Evolutionary conservation across 768 basidiomycete genomes (phyloP).

Genomic region (Serendipita sp.): DNA sequence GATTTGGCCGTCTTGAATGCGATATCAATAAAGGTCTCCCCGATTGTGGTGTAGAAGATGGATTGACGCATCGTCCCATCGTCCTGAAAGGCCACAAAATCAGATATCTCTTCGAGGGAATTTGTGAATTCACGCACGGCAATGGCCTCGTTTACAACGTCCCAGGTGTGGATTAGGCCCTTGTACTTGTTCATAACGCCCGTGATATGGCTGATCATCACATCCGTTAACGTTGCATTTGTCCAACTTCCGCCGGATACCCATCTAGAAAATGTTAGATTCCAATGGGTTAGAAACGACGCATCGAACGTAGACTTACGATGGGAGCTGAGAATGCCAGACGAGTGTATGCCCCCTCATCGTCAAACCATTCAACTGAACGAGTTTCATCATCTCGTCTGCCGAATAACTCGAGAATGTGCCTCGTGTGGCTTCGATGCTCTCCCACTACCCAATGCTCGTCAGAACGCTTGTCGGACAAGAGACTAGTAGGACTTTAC

Average conservation of each 20-base stretch:
- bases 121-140: slow-evolving; percentile 16
- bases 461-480: neutral
- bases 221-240: neutral
- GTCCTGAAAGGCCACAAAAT: neutral
- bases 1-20: neutral
- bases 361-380: neutral
- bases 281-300: neutral
- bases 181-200: slow-evolving; percentile 9
- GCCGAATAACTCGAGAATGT: neutral
- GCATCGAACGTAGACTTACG: neutral
- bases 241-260: neutral
- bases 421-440: neutral
- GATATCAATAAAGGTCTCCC: neutral
- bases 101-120: neutral
- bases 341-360: neutral
- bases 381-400: neutral
- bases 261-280: neutral
- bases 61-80: neutral
- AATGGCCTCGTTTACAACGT: slow-evolving; percentile 43
- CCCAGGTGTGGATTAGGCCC: slow-evolving; percentile 18
- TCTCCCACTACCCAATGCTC: neutral
- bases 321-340: neutral
- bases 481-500: neutral
- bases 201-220: slow-evolving; percentile 9
- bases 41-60: neutral